Base-by-base conservation (phyloP, 495 filamentous ascomycete species). In the Cryomyces minteri region DNA sequence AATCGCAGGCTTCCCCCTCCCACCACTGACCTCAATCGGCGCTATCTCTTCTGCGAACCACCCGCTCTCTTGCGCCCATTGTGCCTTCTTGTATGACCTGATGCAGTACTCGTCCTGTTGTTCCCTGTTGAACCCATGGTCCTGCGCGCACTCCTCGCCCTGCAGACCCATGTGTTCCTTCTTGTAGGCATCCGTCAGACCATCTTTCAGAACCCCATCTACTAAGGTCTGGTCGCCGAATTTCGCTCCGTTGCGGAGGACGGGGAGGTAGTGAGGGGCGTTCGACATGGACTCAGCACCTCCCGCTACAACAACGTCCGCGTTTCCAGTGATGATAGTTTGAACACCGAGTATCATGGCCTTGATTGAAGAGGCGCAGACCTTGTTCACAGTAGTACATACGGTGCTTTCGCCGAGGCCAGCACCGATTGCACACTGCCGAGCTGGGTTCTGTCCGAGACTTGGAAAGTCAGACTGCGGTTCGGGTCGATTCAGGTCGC, bases 251-350 rank as follows among this genome's bases (percentile, higher is more conserved):
- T 64, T 75, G 53, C 90, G 82, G 29, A 87, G 67, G 55, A 68
- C 80, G 39, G 85, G 84, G 39, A 94, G 76, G 68, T 98, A 98
- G 67, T 96, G 87, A n/a, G 92, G 92, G 41, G 77, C 71, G 67
- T 95, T 96, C 50, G 84, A 88, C 90, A 98, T 98, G 65, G 84
- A 90, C 70, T 98, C 90, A 48, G 88, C 74, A 48, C 90, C 90
- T 54, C 88, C 90, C 38, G 84, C 92, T 11, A 98, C 80, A 36
- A 96, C 77, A 50, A 90, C 74, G 43, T 83, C 77, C 51, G 90
- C 87, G 55, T 80, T 90, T 49, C 90, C 88, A 31, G 86, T 93
- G 56, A 94, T 86, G 62, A 98, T 95, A 50, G 86, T 94, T 68
- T 96, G 90, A 29, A 90, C 81, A 43, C 82, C 92, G 46, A 98